Evolutionary conservation across 257 asterid genomes (phyloP), one percentile per base, ranked within the genome.

Genomic region (Handroanthus guayacan): DNA sequence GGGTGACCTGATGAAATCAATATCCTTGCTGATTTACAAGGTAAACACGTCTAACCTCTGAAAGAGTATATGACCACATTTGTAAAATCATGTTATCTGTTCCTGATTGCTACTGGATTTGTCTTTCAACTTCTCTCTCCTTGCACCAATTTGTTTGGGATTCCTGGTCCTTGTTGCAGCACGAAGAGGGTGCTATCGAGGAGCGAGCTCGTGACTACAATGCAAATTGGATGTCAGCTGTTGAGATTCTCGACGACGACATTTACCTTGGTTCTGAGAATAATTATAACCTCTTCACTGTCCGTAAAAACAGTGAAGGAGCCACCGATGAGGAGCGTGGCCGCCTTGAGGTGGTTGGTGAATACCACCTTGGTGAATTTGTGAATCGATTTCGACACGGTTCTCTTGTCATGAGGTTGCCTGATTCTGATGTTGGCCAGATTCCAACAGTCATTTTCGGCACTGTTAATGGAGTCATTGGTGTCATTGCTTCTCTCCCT

Each of bases 151-250:
- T 79, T 52, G 8, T 63, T 74, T 67, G 50, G 55, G 60, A 51
- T 71, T 76, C 65, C 72, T 64, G 43, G 52, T 67, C 68, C 76
- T 71, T 34, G 4, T 45, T 67, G n/a, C 86, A 95, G 99, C 97
- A 95, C 2, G 99, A 95, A 81, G 99, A 95, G 88, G 98, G 99
- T 63, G 99, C 99, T 48, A 95, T 95, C 20, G 97, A 93, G 87
- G 99, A 93, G 88, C 93, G 98, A 77, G 99, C 99, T 5, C 96
- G 97, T 37, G 99, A 95, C 86, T 95, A 95, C 87, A 95, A 95
- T 5, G 98, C 98, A 5, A 95, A 93, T 69, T 95, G 99, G 99
- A 95, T 91, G 98, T 89, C 99, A 16, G 99, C 99, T 18, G 97
- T 95, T 2, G 99, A 89, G 87, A 91, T 91, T 74, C 93, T 91